Conservation (phyloP, 2,329 filamentous ascomycete species). For the Mycosphaerella arachidis region DNA sequence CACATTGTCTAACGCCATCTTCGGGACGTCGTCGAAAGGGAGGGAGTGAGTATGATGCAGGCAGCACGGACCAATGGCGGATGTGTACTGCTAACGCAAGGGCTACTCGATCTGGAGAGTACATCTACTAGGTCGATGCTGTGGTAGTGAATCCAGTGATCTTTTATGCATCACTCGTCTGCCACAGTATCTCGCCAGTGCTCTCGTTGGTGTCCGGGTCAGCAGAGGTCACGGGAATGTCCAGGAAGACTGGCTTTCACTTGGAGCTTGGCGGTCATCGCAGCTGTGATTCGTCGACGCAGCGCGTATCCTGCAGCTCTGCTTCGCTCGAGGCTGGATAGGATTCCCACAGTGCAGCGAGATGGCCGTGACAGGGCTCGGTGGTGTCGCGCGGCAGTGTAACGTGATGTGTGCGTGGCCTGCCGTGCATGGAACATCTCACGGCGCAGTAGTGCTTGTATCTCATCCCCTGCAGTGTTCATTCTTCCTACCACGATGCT, state of each 20-base stretch:
- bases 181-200: too few species aligned
- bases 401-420: slow-evolving; percentile 9
- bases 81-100: too few species aligned
- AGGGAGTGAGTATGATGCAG: too few species aligned
- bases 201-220: too few species aligned
- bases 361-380: slow-evolving; percentile 2
- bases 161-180: slow-evolving; percentile 35
- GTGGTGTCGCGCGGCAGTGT: slow-evolving; percentile 7
- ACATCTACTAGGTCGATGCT: too few species aligned
- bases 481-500: neutral
- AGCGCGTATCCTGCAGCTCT: slow-evolving; percentile 17
- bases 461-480: neutral
- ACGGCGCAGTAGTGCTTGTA: neutral
- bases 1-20: too few species aligned
- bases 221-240: too few species aligned
- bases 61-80: too few species aligned
- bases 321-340: slow-evolving; percentile 8
- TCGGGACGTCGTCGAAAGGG: too few species aligned
- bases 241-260: neutral
- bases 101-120: too few species aligned
- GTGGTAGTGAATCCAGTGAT: too few species aligned
- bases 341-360: slow-evolving; percentile 8
- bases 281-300: neutral
- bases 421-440: neutral
- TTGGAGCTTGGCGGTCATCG: neutral